Evolutionary conservation across 225 moss, liverwort and hornwort species (phyloP).

Genomic region (Pleurozium schreberi): DNA sequence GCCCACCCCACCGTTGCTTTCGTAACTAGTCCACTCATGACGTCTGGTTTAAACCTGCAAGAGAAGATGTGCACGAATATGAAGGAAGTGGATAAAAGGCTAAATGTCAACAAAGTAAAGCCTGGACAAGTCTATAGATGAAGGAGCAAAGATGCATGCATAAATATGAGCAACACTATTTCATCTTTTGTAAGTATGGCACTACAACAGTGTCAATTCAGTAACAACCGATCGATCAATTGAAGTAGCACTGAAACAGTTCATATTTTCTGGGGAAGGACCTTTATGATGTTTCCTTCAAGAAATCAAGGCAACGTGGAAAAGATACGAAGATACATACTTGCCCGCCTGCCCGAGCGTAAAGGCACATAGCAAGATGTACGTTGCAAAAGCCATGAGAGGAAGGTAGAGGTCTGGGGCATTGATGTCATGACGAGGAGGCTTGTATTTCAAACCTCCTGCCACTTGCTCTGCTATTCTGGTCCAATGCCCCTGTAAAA

Average conservation of each 20-base stretch:
- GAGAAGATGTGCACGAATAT: not conserved
- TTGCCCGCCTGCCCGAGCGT: conserved; percentile 57
- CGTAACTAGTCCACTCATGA: conserved; percentile 61
- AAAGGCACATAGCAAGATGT: conserved; percentile 71
- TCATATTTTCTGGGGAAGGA: not conserved
- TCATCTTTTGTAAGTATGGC: not conserved
- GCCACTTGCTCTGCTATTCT: conserved; percentile 94
- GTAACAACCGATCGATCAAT: not conserved
- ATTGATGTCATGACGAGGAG: conserved; percentile 89
- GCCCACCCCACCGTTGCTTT: conserved; percentile 74
- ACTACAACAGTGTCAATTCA: not conserved
- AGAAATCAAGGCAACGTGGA: not conserved
- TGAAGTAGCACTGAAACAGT: not conserved
- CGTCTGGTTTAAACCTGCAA: conserved; percentile 77
- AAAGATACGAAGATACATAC: conserved; percentile 14
- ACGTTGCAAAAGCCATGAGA: conserved; percentile 85
- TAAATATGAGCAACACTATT: not conserved
- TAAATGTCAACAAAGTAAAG: not conserved
- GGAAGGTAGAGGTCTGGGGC: conserved; percentile 89
- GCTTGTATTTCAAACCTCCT: conserved; percentile 80
- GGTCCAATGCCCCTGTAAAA: conserved; percentile 79
- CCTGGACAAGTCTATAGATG: not conserved
- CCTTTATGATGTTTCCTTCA: not conserved
- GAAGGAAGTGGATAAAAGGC: not conserved
- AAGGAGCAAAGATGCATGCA: not conserved